These are phyloP conservation scores for Solanum ossicruentum DNA, from an alignment of 257 asterid genomes.

Conservation along the genomic window DNA sequence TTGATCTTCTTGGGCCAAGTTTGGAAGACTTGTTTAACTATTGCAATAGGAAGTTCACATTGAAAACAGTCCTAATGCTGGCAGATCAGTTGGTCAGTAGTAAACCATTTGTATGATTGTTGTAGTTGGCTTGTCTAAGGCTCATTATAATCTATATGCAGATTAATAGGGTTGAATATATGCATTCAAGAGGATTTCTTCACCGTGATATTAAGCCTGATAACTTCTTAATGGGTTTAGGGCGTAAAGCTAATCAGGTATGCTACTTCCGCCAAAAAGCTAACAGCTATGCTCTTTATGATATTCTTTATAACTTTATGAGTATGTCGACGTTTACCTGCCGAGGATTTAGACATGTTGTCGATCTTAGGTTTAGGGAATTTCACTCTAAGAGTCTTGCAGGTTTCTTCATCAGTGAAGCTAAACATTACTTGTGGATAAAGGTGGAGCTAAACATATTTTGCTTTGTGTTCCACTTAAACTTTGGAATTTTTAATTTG, in stretches of 20 bases:
- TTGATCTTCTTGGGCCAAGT: slow-evolving; percentile 84
- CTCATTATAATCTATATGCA: slow-evolving; percentile 4
- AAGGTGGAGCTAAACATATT: background rate
- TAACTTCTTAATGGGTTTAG: slow-evolving; percentile 81
- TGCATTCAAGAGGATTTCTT: slow-evolving; percentile 89
- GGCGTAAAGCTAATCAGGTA: slow-evolving; percentile 89
- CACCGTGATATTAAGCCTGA: slow-evolving; percentile 92
- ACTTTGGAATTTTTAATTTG: background rate
- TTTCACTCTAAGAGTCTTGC: background rate
- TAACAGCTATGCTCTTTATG: slow-evolving; percentile 34
- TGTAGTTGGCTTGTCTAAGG: background rate
- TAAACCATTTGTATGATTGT: background rate
- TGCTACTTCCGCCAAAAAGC: background rate
- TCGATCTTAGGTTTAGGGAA: background rate
- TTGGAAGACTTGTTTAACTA: slow-evolving; percentile 73
- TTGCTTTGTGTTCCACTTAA: background rate
- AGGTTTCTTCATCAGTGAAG: background rate
- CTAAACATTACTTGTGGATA: background rate
- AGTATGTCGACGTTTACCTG: background rate
- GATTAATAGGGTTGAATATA: slow-evolving; percentile 75
- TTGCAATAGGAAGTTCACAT: slow-evolving; percentile 60
- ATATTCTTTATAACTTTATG: background rate
- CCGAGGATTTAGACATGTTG: background rate
- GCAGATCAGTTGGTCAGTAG: slow-evolving; percentile 82
- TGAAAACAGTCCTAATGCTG: slow-evolving; percentile 87